These are phyloP conservation scores for Letharia lupina DNA, from an alignment of 495 filamentous ascomycete genomes.

Conservation along the genomic window DNA sequence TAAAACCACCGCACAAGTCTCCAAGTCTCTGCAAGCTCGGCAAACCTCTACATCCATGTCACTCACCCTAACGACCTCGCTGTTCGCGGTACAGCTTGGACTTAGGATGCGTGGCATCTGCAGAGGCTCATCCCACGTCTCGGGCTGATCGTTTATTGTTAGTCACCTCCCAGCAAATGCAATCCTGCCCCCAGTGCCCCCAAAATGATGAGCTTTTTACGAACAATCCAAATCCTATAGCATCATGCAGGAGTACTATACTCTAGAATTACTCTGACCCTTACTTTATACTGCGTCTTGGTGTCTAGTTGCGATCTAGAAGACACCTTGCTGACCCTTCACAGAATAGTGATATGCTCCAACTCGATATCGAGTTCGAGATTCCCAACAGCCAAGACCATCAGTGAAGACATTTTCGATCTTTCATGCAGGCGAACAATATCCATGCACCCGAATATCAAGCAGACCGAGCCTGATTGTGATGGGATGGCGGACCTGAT, in stretches of 20 bases:
- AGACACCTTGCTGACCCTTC: conserved; percentile 13
- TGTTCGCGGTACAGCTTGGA: neutral
- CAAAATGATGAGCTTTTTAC: conserved; percentile 46
- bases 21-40: neutral
- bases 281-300: neutral
- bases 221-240: conserved; percentile 83
- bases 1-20: neutral
- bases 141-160: neutral
- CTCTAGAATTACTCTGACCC: conserved; percentile 65
- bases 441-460: neutral
- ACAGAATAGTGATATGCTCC: neutral
- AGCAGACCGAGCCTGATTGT: neutral
- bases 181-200: neutral
- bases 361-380: neutral
- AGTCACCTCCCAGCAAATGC: neutral
- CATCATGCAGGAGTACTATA: conserved; percentile 55
- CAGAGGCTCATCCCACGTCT: neutral
- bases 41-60: no score
- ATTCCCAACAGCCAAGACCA: neutral
- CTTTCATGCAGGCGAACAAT: neutral
- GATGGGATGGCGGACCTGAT: neutral
- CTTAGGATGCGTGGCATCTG: neutral
- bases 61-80: neutral
- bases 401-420: neutral
- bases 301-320: neutral